A percentile compares a stretch with the other conserved stretches of the same genome.
Conservation (phyloP, 164 flowering plant species). For the Vitis labrusca region DNA sequence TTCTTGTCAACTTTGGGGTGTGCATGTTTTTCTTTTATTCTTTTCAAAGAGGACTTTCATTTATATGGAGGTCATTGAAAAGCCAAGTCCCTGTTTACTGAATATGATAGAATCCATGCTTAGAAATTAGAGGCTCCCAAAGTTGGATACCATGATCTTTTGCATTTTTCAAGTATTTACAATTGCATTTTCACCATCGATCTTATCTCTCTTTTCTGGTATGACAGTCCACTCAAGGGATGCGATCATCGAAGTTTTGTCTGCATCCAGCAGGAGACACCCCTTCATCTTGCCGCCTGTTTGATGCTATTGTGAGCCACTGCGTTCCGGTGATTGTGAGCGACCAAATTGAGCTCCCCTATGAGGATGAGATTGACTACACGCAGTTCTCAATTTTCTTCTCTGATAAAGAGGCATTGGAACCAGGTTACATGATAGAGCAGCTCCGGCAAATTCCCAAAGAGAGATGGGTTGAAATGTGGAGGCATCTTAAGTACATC, state of each 20-base stretch:
- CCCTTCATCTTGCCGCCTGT: constrained; percentile 94
- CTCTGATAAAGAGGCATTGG: constrained; percentile 72
- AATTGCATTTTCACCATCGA: not conserved
- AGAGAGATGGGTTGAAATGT: constrained; percentile 83
- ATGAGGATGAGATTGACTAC: constrained; percentile 88
- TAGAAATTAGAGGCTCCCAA: not conserved
- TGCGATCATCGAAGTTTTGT: constrained; percentile 94
- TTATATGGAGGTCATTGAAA: too few species aligned
- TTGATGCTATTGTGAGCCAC: constrained; percentile 96
- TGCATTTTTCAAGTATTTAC: not conserved
- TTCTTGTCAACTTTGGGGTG: too few species aligned
- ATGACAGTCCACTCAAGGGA: constrained; percentile 72
- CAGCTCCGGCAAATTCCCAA: constrained; percentile 63
- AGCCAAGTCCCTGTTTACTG: too few species aligned
- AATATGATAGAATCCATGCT: not conserved
- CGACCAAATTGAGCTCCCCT: constrained; percentile 90
- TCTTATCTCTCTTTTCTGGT: constrained; percentile 12
- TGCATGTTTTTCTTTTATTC: too few species aligned
- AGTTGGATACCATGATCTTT: not conserved
- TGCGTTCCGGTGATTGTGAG: constrained; percentile 97
- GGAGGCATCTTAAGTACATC: constrained; percentile 65
- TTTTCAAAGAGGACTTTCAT: too few species aligned
- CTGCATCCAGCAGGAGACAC: constrained; percentile 96
- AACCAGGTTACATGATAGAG: constrained; percentile 64
- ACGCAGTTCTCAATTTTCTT: constrained; percentile 75